Base-by-base conservation (phyloP, 1,284 basidiomycete species). In the Nidula niveotomentosa region DNA sequence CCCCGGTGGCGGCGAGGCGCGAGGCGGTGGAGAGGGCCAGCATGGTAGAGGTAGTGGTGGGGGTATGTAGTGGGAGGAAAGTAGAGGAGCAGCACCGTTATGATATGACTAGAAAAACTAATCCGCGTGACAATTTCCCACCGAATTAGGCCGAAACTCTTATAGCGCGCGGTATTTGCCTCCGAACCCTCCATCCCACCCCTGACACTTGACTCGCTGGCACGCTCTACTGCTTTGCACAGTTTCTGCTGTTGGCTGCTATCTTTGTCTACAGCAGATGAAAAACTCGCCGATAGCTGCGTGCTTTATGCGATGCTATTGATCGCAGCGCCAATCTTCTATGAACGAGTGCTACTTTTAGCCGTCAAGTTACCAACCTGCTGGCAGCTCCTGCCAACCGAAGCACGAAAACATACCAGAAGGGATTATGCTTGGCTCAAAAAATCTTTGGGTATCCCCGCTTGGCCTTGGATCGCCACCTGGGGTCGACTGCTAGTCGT, bases 21-120 rank as follows among this genome's bases (percentile, higher is more conserved):
- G 65, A 66, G 52, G 64, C 62, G 49, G 63, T 59, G 30, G 62
- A 57, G 52, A 62, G 62, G 53, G 68, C 60, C n/a, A 71, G 60
- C 69, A 71, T 67, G 53, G 46, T 58, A 39, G 48, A 52, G 44
- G 51, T 49, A 53, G 18, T 53, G 54, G 56, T 58, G 56, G 55
- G 51, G 53, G 56, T 55, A 45, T 51, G 53, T 34, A 48, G 37
- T 37, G 17, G 48, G 51, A 45, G 56, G 54, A 47, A 48, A 36
- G 34, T n/a, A 35, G 12, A 48, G 17, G 23, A 48, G 41, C 15
- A 34, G 47, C 7, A 13, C 46, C n/a, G 12, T 15, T 15, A 4
- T 33, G 18, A 49, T 13, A 36, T 33, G 48, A n/a, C 5, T 17
- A n/a, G 48, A 53, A 52, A 49, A 53, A 18, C 51, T 45, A 13